phyloP scores from a whole-genome alignment of 805 yeast genomes.

The Wickerhamiella bombiphila region DNA sequence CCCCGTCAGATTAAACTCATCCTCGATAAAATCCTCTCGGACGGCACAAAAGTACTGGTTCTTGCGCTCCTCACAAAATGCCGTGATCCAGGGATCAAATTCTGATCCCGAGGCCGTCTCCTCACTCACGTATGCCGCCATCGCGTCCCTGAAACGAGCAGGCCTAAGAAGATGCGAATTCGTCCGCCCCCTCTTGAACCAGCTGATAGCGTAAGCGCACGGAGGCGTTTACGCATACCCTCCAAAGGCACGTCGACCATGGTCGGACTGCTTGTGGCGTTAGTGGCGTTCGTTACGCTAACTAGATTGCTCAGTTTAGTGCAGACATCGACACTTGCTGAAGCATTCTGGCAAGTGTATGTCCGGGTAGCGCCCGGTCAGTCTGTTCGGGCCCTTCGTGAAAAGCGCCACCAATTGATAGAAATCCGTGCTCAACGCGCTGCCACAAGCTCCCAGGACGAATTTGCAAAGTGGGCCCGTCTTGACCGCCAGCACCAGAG shows the following conservation, averaged over 20 bases:
- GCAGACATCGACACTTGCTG: slow-evolving; percentile 20
- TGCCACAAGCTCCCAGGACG: slow-evolving; percentile 70
- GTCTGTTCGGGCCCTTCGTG: slow-evolving; percentile 21
- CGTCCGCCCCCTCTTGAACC: too few relatives aligned
- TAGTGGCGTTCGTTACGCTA: slow-evolving; percentile 13
- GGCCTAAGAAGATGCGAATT: too few relatives aligned
- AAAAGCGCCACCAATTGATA: slow-evolving; percentile 31
- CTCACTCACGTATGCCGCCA: too few relatives aligned
- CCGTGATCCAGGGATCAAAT: slow-evolving; percentile 46
- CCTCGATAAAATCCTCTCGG: slow-evolving; percentile 83
- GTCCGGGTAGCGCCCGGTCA: slow-evolving; percentile 26
- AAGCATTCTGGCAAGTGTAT: slow-evolving; percentile 29
- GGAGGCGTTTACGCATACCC: too few relatives aligned
- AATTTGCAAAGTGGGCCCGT: slow-evolving; percentile 93
- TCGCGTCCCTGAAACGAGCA: too few relatives aligned
- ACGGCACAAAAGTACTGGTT: slow-evolving; percentile 90
- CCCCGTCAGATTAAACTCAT: slow-evolving; percentile 92
- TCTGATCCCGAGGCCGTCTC: slow-evolving; percentile 7
- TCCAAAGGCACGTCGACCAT: too few relatives aligned
- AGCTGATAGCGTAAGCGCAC: too few relatives aligned
- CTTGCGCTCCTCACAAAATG: slow-evolving; percentile 63
- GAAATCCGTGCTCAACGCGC: slow-evolving; percentile 39
- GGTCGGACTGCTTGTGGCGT: slow-evolving; percentile 4
- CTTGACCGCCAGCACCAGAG: slow-evolving; percentile 58
- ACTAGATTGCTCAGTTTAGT: slow-evolving; percentile 15